phyloP scores from a whole-genome alignment of 129 eudicot species.

The Escallonia rubra region DNA sequence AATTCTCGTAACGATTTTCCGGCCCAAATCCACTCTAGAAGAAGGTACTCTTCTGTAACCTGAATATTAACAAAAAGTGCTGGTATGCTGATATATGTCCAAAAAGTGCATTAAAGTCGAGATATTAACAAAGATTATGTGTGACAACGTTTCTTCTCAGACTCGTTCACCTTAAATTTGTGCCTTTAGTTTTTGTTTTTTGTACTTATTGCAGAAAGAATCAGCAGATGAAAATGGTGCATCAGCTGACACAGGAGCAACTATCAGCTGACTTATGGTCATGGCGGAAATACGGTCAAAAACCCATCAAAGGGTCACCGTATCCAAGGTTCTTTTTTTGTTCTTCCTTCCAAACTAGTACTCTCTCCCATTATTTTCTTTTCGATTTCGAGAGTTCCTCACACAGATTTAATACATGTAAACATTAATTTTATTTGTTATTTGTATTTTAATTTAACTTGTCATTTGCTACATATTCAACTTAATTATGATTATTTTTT shows the following conservation, averaged over 20 bases:
- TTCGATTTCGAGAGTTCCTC: background rate
- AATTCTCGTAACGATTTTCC: conserved; percentile 19
- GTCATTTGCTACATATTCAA: background rate
- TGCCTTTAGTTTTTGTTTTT: background rate
- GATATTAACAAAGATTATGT: background rate
- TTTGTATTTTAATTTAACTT: conserved; percentile 4
- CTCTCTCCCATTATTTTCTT: background rate
- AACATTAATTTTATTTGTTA: background rate
- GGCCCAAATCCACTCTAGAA: conserved; percentile 27
- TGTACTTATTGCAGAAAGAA: conserved; percentile 36
- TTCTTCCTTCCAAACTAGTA: background rate
- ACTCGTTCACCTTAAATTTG: background rate
- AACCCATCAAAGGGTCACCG: conserved; percentile 81
- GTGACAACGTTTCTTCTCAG: background rate
- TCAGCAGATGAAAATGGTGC: conserved; percentile 49
- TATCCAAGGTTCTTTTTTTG: conserved; percentile 52
- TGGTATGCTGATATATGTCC: background rate
- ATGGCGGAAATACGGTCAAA: conserved; percentile 82
- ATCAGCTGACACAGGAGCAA: conserved; percentile 66
- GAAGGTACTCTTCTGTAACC: conserved; percentile 22
- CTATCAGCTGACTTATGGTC: conserved; percentile 68
- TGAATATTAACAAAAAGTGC: background rate
- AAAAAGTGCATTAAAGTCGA: background rate
- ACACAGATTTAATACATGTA: background rate
- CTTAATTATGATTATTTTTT: too few species aligned